Evolutionary conservation across 352 stramenopile species (phyloP).

Genomic region (Pythium diclinum): DNA sequence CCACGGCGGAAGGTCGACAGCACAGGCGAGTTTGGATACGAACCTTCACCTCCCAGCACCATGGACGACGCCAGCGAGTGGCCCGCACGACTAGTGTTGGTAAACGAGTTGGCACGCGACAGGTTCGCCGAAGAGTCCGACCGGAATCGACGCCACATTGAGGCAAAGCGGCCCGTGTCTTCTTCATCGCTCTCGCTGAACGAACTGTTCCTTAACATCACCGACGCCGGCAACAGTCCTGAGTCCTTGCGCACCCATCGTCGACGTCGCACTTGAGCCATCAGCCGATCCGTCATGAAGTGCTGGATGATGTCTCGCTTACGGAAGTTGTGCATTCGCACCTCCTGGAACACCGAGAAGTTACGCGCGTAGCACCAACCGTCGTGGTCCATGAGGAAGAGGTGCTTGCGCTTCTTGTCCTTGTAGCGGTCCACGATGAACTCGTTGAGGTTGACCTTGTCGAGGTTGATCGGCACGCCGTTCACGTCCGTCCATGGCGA

Average conservation of each 20-base stretch:
- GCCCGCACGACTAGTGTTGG: slow-evolving; percentile 31
- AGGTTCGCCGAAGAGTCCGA: slow-evolving; percentile 49
- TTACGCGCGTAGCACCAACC: slow-evolving; percentile 86
- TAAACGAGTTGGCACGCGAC: slow-evolving; percentile 69
- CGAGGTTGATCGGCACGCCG: slow-evolving; percentile 71
- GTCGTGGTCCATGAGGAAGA: slow-evolving; percentile 86
- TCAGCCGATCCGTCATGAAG: slow-evolving; percentile 79
- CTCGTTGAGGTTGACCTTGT: slow-evolving; percentile 72
- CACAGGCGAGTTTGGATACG: slow-evolving; percentile 63
- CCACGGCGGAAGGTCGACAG: slow-evolving; percentile 53
- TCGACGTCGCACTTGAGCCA: slow-evolving; percentile 79
- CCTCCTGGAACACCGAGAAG: slow-evolving; percentile 85
- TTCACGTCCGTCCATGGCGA: slow-evolving; percentile 85
- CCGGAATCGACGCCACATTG: slow-evolving; percentile 63
- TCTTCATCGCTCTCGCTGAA: slow-evolving; percentile 71
- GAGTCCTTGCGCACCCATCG: slow-evolving; percentile 76
- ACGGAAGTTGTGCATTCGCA: slow-evolving; percentile 71
- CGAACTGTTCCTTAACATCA: slow-evolving; percentile 44
- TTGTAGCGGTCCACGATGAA: slow-evolving; percentile 79
- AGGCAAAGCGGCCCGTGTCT: slow-evolving; percentile 57
- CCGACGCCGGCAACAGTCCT: slow-evolving; percentile 31
- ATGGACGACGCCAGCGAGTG: slow-evolving; percentile 39
- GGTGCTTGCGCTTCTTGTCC: slow-evolving; percentile 71
- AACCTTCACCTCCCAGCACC: slow-evolving; percentile 44
- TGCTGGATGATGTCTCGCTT: slow-evolving; percentile 85